These are phyloP conservation scores for Larix kaempferi DNA, from an alignment of 75 land plant genomes.

Conservation along the genomic window DNA sequence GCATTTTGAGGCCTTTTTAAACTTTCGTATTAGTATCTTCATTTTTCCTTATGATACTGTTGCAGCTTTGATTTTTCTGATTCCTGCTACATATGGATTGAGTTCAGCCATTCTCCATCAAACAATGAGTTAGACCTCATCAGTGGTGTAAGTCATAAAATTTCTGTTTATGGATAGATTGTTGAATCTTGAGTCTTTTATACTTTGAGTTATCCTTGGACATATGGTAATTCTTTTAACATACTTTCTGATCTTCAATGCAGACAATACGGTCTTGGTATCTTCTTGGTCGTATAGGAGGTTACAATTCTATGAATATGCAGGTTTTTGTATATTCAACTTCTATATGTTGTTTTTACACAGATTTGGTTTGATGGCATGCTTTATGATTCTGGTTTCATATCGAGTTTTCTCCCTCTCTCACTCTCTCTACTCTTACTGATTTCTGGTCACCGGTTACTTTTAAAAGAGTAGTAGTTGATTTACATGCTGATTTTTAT, in stretches of 20 bases:
- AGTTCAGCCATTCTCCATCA: conserved; percentile 32
- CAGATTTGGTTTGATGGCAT: background rate
- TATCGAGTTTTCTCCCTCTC: no score
- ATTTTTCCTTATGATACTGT: background rate
- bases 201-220: background rate
- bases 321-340: conserved; percentile 22
- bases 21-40: background rate
- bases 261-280: conserved; percentile 43
- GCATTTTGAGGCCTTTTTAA: background rate
- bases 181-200: background rate
- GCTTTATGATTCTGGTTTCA: background rate
- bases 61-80: conserved; percentile 39
- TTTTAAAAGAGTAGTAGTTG: no score
- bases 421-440: no score
- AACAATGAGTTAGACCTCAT: conserved; percentile 31
- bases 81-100: conserved; percentile 28
- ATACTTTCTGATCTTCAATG: background rate
- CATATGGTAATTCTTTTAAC: background rate
- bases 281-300: conserved; percentile 35
- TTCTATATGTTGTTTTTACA: background rate
- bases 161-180: background rate
- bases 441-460: no score
- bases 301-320: conserved; percentile 38
- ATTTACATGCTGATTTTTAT: no score
- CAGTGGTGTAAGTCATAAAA: conserved; percentile 26